These are phyloP conservation scores for Yamadazyma membranifaciens DNA, from an alignment of 1,139 yeast genomes.

Conservation along the genomic window DNA sequence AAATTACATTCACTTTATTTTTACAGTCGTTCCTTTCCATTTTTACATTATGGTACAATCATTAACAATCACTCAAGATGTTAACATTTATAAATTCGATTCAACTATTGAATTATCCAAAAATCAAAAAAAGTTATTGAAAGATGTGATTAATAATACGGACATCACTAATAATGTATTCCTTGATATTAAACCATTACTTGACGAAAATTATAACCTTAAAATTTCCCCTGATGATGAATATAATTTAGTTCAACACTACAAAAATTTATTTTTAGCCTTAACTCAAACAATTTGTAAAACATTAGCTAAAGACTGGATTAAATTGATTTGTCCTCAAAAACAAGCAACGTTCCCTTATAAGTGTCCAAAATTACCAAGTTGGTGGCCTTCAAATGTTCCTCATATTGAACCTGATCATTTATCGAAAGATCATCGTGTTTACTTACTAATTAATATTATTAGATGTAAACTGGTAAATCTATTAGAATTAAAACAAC, in stretches of 20 bases:
- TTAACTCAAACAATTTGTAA: constrained; percentile 56
- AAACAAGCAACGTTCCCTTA: constrained; percentile 69
- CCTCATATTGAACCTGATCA: constrained; percentile 77
- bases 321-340: constrained; percentile 60
- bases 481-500: constrained; percentile 22
- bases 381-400: constrained; percentile 68
- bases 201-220: constrained; percentile 6
- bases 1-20: no score
- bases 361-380: constrained; percentile 53
- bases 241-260: constrained; percentile 13
- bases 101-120: constrained; percentile 8
- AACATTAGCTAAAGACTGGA: constrained; percentile 65
- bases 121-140: constrained; percentile 12
- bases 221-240: constrained; percentile 2
- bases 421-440: constrained; percentile 55
- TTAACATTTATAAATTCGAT: constrained; percentile 3
- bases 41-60: constrained; percentile 1
- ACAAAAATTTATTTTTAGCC: constrained; percentile 17
- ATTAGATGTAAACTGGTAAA: constrained; percentile 26
- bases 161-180: constrained; percentile 10
- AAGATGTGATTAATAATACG: constrained; percentile 9
- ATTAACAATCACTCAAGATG: constrained; percentile 3
- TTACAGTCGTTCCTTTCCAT: background rate
- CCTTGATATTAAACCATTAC: constrained; percentile 15
- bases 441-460: constrained; percentile 46